Conservation (phyloP, 2,329 filamentous ascomycete genomes). For the Aspergillus viridinutans region DNA sequence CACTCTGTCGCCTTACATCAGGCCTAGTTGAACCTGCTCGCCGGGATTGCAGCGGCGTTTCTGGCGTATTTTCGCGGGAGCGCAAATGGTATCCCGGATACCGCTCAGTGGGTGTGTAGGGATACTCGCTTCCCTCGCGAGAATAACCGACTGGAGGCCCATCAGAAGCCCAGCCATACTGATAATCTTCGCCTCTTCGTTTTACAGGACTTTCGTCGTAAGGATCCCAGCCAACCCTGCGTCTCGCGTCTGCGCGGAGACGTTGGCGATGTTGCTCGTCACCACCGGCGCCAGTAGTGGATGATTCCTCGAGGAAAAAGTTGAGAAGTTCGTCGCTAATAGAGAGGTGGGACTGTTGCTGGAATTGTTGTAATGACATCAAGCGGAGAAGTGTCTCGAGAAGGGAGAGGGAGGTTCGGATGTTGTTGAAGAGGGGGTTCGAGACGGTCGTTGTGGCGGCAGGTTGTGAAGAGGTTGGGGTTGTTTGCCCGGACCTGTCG, state of each 20-base stretch:
- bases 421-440: slow-evolving; percentile 49
- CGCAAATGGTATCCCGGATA: slow-evolving; percentile 25
- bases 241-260: slow-evolving; percentile 56
- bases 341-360: slow-evolving; percentile 82
- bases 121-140: slow-evolving; percentile 20
- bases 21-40: slow-evolving; percentile 20
- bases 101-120: slow-evolving; percentile 25
- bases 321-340: slow-evolving; percentile 85
- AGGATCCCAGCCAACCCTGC: slow-evolving; percentile 65
- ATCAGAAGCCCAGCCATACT: slow-evolving; percentile 38
- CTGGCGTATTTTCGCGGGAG: slow-evolving; percentile 31
- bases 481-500: slow-evolving; percentile 25
- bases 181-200: slow-evolving; percentile 61
- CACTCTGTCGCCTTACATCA: slow-evolving; percentile 16
- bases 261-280: slow-evolving; percentile 59
- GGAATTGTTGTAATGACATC: slow-evolving; percentile 83
- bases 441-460: slow-evolving; percentile 28
- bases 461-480: slow-evolving; percentile 28
- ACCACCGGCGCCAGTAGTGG: slow-evolving; percentile 61
- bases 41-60: slow-evolving; percentile 19
- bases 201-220: slow-evolving; percentile 69
- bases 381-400: slow-evolving; percentile 86
- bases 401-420: slow-evolving; percentile 69
- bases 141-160: slow-evolving; percentile 23
- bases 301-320: slow-evolving; percentile 74